Evolutionary conservation across 2,329 filamentous ascomycete species (phyloP).

Genomic region (Diaporthe citriasiana): DNA sequence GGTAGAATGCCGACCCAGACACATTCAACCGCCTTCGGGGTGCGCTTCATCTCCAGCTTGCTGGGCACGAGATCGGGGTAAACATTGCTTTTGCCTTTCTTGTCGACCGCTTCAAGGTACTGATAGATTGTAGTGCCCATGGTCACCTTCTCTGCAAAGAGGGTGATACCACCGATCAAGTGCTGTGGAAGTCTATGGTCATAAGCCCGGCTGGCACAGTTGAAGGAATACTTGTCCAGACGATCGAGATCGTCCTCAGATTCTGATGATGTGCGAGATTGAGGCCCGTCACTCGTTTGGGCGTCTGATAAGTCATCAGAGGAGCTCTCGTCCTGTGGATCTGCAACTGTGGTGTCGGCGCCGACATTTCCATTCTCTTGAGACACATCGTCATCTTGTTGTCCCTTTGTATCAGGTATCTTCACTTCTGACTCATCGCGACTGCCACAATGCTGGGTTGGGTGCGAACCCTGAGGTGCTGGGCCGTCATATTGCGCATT

Average conservation of each 20-base stretch:
- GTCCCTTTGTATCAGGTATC: neutral
- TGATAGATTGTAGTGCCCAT: neutral
- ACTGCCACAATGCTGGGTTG: neutral
- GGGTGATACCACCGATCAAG: neutral
- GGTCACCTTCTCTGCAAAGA: neutral
- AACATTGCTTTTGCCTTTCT: neutral
- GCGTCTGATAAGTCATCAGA: neutral
- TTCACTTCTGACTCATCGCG: neutral
- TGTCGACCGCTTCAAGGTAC: neutral
- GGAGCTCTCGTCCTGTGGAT: neutral
- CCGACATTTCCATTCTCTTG: too few relatives aligned
- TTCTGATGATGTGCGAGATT: neutral
- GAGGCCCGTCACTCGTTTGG: neutral
- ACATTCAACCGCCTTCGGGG: neutral
- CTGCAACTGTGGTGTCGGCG: neutral
- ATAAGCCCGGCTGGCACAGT: conserved; percentile 9
- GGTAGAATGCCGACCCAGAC: conserved; percentile 38
- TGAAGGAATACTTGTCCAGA: conserved; percentile 36
- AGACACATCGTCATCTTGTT: neutral
- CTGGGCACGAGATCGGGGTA: conserved; percentile 1
- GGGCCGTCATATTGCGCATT: neutral
- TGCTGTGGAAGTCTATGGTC: conserved; percentile 18
- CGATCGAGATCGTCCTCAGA: neutral
- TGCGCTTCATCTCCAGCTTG: neutral
- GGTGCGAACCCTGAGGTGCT: too few relatives aligned